A percentile compares a stretch with the other conserved stretches of the same genome.
Conservation (phyloP, 2,329 filamentous ascomycete genomes). For the Claviceps spartinae region DNA sequence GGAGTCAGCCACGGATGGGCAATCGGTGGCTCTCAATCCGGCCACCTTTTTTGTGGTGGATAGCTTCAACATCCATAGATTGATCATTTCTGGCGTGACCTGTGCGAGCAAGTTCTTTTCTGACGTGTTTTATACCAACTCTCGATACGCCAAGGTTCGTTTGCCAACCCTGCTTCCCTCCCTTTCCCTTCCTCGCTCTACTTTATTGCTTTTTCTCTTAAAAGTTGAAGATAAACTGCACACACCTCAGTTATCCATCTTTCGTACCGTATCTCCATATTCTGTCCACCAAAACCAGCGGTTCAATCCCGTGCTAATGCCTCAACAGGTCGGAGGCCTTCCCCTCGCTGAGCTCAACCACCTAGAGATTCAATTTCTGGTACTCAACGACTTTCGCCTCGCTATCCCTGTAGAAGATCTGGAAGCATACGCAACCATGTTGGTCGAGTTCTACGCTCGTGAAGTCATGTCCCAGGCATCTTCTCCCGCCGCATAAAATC, state of each 20-base stretch:
- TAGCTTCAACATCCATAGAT: slow-evolving; percentile 94
- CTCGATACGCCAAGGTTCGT: slow-evolving; percentile 91
- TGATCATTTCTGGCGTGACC: slow-evolving; percentile 93
- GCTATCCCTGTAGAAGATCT: slow-evolving; percentile 89
- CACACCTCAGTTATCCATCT: no score
- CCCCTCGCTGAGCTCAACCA: slow-evolving; percentile 90
- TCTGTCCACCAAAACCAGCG: no score
- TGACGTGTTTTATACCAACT: slow-evolving; percentile 97
- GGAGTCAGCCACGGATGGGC: slow-evolving; percentile 12
- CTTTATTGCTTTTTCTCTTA: background rate
- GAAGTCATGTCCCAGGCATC: slow-evolving; percentile 50
- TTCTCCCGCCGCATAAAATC: background rate
- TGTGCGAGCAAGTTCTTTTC: slow-evolving; percentile 99
- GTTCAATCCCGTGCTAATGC: background rate
- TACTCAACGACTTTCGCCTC: slow-evolving; percentile 91
- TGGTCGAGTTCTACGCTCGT: slow-evolving; percentile 92
- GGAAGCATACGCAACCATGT: slow-evolving; percentile 94
- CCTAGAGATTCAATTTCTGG: slow-evolving; percentile 85
- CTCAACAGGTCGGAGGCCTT: slow-evolving; percentile 71
- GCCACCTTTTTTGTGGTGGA: slow-evolving; percentile 78
- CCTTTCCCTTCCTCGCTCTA: background rate
- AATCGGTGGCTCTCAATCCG: slow-evolving; percentile 13
- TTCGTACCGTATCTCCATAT: no score
- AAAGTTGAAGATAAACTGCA: no score
- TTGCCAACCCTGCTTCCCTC: background rate